Evolutionary conservation across 768 basidiomycete species (phyloP), one percentile per base, ranked within the genome.

Genomic region (Mycena olivaceomarginata): DNA sequence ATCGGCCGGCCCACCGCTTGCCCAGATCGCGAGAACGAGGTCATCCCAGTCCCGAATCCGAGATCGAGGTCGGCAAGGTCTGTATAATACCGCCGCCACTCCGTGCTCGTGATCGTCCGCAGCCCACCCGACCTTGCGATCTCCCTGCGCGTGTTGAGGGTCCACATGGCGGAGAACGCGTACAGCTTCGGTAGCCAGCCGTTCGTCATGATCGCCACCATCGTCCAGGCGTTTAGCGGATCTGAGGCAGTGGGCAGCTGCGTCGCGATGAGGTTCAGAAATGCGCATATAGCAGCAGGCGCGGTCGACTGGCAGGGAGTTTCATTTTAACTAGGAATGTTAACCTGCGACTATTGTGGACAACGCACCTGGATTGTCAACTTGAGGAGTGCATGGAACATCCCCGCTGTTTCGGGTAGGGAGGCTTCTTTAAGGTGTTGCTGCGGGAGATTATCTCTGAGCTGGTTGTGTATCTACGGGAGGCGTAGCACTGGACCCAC

Each of bases 161-260:
- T 62, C 59, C 59, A 62, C 59, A 62, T 4, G 37, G 59, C 59
- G 37, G 59, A 62, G 59, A 62, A 39, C 37, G 59, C 37, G 37
- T 62, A 62, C 6, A 62, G 16, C 10, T 62, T 62, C 15, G 59
- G 59, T 16, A 62, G 59, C 37, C 31, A 40, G 16, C 39, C 20
- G 59, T 62, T 62, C 37, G 16, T 40, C 5, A 40, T 62, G 59
- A 62, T 62, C 18, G 59, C 59, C 37, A 62, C 6, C 37, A 40
- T 16, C 13, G 59, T 62, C 59, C 59, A 62, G 25, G 57, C 11
- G 22, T 4, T 9, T 22, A 11, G 7, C 22, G 13, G 13, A 13
- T 37, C 25, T 25, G 25, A 25, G 1, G 25, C 25, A 2, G 25
- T 25, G 25, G 59, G 59, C 7, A 22, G 1, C 7, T 18, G 37